These are phyloP conservation scores for Candida koratica DNA, from an alignment of 805 yeast species.

Conservation along the genomic window DNA sequence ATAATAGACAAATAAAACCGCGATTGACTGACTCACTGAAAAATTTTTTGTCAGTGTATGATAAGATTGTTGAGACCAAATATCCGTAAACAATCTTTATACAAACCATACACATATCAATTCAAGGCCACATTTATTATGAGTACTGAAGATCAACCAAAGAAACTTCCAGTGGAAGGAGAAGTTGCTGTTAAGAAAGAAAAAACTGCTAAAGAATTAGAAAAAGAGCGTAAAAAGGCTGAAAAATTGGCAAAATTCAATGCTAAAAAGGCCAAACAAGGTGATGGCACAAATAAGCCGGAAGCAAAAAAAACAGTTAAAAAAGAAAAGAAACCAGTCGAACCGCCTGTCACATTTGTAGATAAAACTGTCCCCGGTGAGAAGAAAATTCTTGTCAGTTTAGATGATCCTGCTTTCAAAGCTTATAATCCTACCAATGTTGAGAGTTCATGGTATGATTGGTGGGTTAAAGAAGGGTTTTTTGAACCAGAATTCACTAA, in stretches of 20 bases:
- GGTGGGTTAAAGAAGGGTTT: slow-evolving; percentile 91
- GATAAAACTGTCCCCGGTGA: slow-evolving; percentile 87
- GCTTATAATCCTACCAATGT: slow-evolving; percentile 91
- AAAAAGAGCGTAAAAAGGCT: slow-evolving; percentile 83
- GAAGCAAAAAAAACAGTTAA: slow-evolving; percentile 44
- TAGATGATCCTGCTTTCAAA: slow-evolving; percentile 90
- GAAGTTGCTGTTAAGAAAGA: slow-evolving; percentile 33
- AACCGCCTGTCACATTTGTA: slow-evolving; percentile 76
- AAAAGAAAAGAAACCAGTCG: slow-evolving; percentile 63
- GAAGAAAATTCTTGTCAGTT: slow-evolving; percentile 79
- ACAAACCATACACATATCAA: slow-evolving; percentile 2
- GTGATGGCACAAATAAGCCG: slow-evolving; percentile 30
- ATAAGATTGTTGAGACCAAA: slow-evolving; percentile 11
- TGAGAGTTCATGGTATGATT: slow-evolving; percentile 94
- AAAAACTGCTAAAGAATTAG: slow-evolving; percentile 76
- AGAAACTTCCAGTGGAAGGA: slow-evolving; percentile 6
- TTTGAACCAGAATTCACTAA: slow-evolving; percentile 81
- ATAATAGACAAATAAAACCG: not conserved
- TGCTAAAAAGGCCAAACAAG: slow-evolving; percentile 70
- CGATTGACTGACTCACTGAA: slow-evolving; percentile 1
- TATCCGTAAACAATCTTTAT: slow-evolving; percentile 1
- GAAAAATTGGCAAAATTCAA: slow-evolving; percentile 83
- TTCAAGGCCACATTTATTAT: slow-evolving; percentile 7
- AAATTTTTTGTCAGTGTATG: slow-evolving; percentile 12
- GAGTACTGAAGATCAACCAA: slow-evolving; percentile 12